These are phyloP conservation scores for Quambalaria eucalypti DNA, from an alignment of 1,284 basidiomycete genomes.

Conservation along the genomic window DNA sequence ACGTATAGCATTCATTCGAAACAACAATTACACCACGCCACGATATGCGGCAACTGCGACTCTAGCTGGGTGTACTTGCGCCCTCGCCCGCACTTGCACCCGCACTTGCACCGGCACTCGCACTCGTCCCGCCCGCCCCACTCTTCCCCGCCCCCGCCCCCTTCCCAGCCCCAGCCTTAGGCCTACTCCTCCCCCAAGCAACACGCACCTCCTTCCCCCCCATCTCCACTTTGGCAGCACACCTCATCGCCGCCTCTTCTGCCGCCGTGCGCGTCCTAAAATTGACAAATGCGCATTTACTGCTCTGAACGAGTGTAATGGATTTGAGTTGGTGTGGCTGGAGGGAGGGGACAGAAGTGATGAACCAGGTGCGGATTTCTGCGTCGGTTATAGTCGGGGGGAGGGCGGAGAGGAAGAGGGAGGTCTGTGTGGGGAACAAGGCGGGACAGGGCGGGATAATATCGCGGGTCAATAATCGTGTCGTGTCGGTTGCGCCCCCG, in stretches of 20 bases:
- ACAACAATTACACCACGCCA: too few species aligned
- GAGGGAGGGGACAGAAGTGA: slow-evolving; percentile 48
- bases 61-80: too few species aligned
- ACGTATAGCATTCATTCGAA: too few species aligned
- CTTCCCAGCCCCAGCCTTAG: too few species aligned
- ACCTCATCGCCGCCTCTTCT: slow-evolving; percentile 74
- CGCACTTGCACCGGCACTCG: too few species aligned
- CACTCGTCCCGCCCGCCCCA: too few species aligned
- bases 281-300: slow-evolving; percentile 85
- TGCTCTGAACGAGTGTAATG: slow-evolving; percentile 18
- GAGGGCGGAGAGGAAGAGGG: slow-evolving; percentile 79
- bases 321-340: slow-evolving; percentile 56
- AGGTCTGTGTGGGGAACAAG: slow-evolving; percentile 57
- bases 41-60: too few species aligned
- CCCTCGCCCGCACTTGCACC: too few species aligned
- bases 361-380: slow-evolving; percentile 66
- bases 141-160: too few species aligned
- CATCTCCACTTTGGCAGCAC: slow-evolving; percentile 77
- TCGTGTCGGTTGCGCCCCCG: too few species aligned
- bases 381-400: slow-evolving; percentile 65
- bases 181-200: slow-evolving; percentile 62
- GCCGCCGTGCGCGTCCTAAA: slow-evolving; percentile 72
- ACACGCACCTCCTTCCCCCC: slow-evolving; percentile 66
- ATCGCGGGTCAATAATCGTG: too few species aligned
- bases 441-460: slow-evolving; percentile 5